These are phyloP conservation scores for Aureobasidium zeae DNA, from an alignment of 2,329 filamentous ascomycete species.

Conservation along the genomic window DNA sequence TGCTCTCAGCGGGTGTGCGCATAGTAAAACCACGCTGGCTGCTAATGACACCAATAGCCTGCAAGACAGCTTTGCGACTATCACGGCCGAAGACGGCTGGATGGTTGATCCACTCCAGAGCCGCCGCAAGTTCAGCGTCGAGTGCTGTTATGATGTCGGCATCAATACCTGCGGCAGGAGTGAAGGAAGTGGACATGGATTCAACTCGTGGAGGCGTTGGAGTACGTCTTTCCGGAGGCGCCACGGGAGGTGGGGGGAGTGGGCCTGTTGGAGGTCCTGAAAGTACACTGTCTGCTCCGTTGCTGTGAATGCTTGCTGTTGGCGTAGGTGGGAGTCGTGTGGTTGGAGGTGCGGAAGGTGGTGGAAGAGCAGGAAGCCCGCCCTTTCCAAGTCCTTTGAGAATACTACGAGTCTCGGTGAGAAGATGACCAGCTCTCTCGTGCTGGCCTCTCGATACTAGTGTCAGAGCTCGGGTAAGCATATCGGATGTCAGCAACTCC, in stretches of 20 bases:
- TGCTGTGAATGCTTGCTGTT: constrained; percentile 17
- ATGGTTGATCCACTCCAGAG: constrained; percentile 95
- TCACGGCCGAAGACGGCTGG: constrained; percentile 91
- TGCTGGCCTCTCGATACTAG: constrained; percentile 86
- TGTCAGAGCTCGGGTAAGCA: constrained; percentile 86
- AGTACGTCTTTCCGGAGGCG: constrained; percentile 24
- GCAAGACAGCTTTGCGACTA: constrained; percentile 87
- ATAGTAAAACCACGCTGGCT: constrained; percentile 91
- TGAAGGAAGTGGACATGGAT: constrained; percentile 42
- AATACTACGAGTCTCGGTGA: constrained; percentile 89
- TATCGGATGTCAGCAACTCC: constrained; percentile 95
- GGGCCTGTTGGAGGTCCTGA: constrained; percentile 4
- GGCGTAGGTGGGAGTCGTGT: constrained; percentile 32
- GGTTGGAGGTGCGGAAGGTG: constrained; percentile 32
- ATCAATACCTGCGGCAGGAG: constrained; percentile 68
- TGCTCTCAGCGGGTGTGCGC: constrained; percentile 75
- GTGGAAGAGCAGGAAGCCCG: constrained; percentile 74
- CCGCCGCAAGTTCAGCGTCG: constrained; percentile 81
- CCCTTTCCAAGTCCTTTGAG: constrained; percentile 94
- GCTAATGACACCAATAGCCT: constrained; percentile 93
- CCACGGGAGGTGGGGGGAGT: constrained; percentile 17
- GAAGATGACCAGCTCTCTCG: constrained; percentile 82
- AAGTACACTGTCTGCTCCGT: not conserved
- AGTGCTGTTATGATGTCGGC: constrained; percentile 70
- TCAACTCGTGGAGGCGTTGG: constrained; percentile 32